Evolutionary conservation across 768 basidiomycete species (phyloP).

Genomic region (Porphyrellus cyaneotinctus): DNA sequence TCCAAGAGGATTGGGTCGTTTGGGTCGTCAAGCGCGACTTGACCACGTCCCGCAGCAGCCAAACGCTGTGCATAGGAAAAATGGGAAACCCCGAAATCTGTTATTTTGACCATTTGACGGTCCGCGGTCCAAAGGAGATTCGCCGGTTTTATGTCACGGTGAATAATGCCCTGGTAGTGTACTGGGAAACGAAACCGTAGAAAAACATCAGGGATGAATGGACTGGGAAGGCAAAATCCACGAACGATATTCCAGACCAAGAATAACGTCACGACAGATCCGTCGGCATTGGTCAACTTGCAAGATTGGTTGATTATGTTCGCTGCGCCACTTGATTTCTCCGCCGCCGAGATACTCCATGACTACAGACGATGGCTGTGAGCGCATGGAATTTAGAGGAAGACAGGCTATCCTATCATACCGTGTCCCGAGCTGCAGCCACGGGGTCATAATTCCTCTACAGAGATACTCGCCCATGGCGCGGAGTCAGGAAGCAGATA

Average conservation of each 20-base stretch:
- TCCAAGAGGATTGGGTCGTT: slow-evolving; percentile 69
- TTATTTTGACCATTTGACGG: slow-evolving; percentile 89
- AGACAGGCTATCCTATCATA: slow-evolving; percentile 25
- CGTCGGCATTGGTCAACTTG: slow-evolving; percentile 78
- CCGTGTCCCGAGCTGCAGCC: slow-evolving; percentile 30
- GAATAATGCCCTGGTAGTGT: slow-evolving; percentile 96
- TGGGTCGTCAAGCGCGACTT: slow-evolving; percentile 38
- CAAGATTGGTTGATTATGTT: slow-evolving; percentile 64
- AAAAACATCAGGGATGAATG: slow-evolving; percentile 2
- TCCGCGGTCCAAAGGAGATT: slow-evolving; percentile 91
- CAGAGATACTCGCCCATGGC: slow-evolving; percentile 30
- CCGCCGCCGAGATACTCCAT: slow-evolving; percentile 97
- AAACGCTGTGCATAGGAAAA: slow-evolving; percentile 87
- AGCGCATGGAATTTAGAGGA: slow-evolving; percentile 14
- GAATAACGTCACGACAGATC: slow-evolving; percentile 88
- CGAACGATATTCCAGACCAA: slow-evolving; percentile 94
- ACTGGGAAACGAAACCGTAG: slow-evolving; percentile 45
- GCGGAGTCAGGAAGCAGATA: slow-evolving; percentile 23
- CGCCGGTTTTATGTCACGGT: slow-evolving; percentile 98
- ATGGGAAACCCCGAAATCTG: slow-evolving; percentile 96
- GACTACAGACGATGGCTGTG: slow-evolving; percentile 45
- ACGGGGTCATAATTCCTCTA: slow-evolving; percentile 31
- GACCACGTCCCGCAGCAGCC: slow-evolving; percentile 51
- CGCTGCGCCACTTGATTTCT: slow-evolving; percentile 85
- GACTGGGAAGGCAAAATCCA: slow-evolving; percentile 21